Evolutionary conservation across 73 alveolate species (phyloP).

Genomic region (Paramecium primaurelia): DNA sequence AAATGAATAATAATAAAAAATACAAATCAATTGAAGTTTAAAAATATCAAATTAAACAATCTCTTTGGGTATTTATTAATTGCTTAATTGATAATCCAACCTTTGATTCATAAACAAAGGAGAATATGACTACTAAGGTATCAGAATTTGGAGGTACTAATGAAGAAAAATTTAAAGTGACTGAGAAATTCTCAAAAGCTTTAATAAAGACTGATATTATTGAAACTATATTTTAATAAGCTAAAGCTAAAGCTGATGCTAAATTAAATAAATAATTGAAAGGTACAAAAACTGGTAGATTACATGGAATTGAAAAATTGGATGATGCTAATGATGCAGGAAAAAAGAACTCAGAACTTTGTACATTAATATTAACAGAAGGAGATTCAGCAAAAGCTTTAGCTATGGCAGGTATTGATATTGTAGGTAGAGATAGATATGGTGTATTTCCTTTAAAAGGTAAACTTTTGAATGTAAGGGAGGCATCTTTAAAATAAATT

Average conservation of each 20-base stretch:
- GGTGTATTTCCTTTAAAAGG: slow-evolving; percentile 99
- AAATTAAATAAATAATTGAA: slow-evolving; percentile 88
- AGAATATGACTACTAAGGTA: slow-evolving; percentile 94
- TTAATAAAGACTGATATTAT: slow-evolving; percentile 89
- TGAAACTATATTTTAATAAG: slow-evolving; percentile 90
- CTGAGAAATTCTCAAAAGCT: slow-evolving; percentile 92
- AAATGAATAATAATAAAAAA: slow-evolving; percentile 66
- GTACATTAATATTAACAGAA: slow-evolving; percentile 99
- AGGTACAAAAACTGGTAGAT: slow-evolving; percentile 91
- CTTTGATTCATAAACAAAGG: slow-evolving; percentile 99
- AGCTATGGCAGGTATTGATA: slow-evolving; percentile 99
- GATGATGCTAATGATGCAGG: slow-evolving; percentile 99
- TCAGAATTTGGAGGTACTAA: slow-evolving; percentile 82
- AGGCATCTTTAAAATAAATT: slow-evolving; percentile 89
- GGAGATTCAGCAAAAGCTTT: slow-evolving; percentile 99
- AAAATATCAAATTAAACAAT: slow-evolving; percentile 88
- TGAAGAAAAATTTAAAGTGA: slow-evolving; percentile 80
- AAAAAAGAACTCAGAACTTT: slow-evolving; percentile 79
- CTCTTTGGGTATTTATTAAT: slow-evolving; percentile 97
- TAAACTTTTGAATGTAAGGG: slow-evolving; percentile 98
- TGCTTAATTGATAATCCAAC: slow-evolving; percentile 98
- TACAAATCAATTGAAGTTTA: slow-evolving; percentile 81
- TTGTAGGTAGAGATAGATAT: slow-evolving; percentile 96
- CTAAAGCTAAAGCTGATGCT: slow-evolving; percentile 97
- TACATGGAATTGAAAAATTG: slow-evolving; percentile 94